phyloP scores from a whole-genome alignment of 2,329 filamentous ascomycete species.

The Calonectria hawksworthii region DNA sequence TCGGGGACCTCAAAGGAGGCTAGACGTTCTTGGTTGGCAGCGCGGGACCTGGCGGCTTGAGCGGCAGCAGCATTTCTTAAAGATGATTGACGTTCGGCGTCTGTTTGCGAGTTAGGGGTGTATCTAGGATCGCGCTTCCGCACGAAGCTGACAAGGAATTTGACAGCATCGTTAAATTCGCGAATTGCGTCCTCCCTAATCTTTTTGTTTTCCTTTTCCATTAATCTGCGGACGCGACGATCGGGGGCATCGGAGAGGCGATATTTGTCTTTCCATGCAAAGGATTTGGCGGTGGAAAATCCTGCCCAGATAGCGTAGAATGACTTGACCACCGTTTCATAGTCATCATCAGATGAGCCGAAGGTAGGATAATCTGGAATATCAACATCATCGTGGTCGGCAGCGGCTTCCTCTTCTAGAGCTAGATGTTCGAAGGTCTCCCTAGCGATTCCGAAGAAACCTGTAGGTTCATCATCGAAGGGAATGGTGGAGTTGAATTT shows the following conservation, averaged over 20 bases:
- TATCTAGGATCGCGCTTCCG: slow-evolving; percentile 93
- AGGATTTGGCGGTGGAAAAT: slow-evolving; percentile 88
- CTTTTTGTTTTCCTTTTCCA: slow-evolving; percentile 96
- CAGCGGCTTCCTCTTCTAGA: slow-evolving; percentile 83
- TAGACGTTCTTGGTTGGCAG: slow-evolving; percentile 83
- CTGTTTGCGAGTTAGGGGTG: slow-evolving; percentile 80
- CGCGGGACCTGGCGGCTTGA: slow-evolving; percentile 86
- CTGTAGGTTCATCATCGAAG: slow-evolving; percentile 83
- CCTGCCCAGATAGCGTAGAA: slow-evolving; percentile 88
- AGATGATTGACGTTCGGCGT: slow-evolving; percentile 83
- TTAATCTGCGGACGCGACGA: slow-evolving; percentile 82
- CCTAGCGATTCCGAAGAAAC: slow-evolving; percentile 87
- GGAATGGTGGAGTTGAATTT: slow-evolving; percentile 84
- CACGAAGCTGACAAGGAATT: slow-evolving; percentile 88
- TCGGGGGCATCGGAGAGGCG: slow-evolving; percentile 89
- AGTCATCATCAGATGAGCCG: slow-evolving; percentile 80
- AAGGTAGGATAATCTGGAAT: slow-evolving; percentile 83
- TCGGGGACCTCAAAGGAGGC: slow-evolving; percentile 76
- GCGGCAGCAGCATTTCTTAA: slow-evolving; percentile 84
- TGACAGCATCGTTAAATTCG: slow-evolving; percentile 93
- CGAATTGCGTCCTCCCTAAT: slow-evolving; percentile 84
- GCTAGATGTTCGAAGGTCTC: slow-evolving; percentile 86
- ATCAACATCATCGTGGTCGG: slow-evolving; percentile 74
- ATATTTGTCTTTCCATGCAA: slow-evolving; percentile 91
- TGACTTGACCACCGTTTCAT: slow-evolving; percentile 80